Conservation (phyloP, 2,329 filamentous ascomycete genomes). For the Cladophialophora psammophila region DNA sequence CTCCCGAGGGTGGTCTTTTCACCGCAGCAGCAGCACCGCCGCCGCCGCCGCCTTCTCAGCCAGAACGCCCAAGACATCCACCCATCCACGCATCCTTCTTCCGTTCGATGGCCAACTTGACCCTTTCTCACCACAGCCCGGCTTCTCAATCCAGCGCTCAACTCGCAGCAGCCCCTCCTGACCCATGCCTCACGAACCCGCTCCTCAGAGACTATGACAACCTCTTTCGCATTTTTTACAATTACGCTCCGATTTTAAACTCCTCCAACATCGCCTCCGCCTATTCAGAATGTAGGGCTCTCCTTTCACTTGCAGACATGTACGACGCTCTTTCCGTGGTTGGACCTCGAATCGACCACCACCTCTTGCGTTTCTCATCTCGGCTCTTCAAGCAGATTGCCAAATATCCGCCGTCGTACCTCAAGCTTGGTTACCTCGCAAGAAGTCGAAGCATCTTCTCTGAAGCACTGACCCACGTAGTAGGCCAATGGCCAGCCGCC, state of each 20-base stretch:
- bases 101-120: conserved; percentile 83
- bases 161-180: conserved; percentile 59
- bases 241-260: conserved; percentile 83
- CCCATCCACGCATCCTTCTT: conserved; percentile 73
- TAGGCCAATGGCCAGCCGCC: conserved; percentile 89
- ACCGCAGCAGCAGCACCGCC: conserved; percentile 6
- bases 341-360: conserved; percentile 89
- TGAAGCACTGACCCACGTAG: conserved; percentile 90
- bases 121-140: conserved; percentile 51
- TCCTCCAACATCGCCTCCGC: conserved; percentile 88
- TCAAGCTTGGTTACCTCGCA: conserved; percentile 86
- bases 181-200: conserved; percentile 70
- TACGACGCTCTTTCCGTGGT: conserved; percentile 91
- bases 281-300: conserved; percentile 91
- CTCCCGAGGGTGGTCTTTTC: conserved; percentile 34
- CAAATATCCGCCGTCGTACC: conserved; percentile 91
- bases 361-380: conserved; percentile 88
- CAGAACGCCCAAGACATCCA: conserved; percentile 67
- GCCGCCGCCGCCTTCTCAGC: conserved; percentile 54
- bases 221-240: conserved; percentile 94
- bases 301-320: conserved; percentile 88
- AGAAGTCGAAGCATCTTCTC: conserved; percentile 83
- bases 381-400: conserved; percentile 95
- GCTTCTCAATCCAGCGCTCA: conserved; percentile 62
- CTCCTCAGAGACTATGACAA: conserved; percentile 93